A percentile compares a stretch with the other conserved stretches of the same genome.
Evolutionary conservation across 73 alveolate species (phyloP).

Genomic region (Breviolum minutum): DNA sequence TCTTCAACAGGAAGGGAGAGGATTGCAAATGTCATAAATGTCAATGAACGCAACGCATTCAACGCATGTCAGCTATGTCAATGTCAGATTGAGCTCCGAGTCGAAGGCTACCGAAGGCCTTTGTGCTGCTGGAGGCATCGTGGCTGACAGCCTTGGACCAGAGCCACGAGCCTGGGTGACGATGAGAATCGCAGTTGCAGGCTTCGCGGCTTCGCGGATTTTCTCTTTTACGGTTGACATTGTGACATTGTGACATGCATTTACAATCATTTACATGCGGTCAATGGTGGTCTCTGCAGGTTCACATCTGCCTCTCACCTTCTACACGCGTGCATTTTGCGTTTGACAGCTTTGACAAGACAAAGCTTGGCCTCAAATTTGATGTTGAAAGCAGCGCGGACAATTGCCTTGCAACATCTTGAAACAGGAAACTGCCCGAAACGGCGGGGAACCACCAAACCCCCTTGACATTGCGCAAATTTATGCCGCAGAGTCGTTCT

Average conservation of each 20-base stretch:
- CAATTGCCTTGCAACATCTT: conserved; percentile 32
- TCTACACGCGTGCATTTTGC: no score
- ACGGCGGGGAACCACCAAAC: background rate
- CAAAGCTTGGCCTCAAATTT: conserved; percentile 3
- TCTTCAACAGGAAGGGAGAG: no score
- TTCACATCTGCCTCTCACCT: no score
- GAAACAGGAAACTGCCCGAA: background rate
- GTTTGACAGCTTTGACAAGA: background rate
- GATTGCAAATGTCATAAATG: no score
- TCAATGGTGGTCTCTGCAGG: no score
- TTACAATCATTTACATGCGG: no score
- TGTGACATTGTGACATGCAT: no score
- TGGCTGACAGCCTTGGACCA: conserved; percentile 40
- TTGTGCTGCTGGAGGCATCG: conserved; percentile 22
- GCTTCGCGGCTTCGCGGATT: background rate
- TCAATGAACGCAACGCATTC: no score
- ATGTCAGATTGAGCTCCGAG: background rate
- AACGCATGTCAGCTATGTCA: no score
- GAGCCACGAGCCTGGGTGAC: conserved; percentile 24
- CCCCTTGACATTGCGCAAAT: no score
- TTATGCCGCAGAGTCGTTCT: no score
- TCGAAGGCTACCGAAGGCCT: background rate
- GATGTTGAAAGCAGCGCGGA: conserved; percentile 84
- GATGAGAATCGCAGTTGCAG: background rate
- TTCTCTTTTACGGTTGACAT: no score